Evolutionary conservation across 768 basidiomycete species (phyloP), one percentile per base, ranked within the genome.

Genomic region (Lentinula raphanica): DNA sequence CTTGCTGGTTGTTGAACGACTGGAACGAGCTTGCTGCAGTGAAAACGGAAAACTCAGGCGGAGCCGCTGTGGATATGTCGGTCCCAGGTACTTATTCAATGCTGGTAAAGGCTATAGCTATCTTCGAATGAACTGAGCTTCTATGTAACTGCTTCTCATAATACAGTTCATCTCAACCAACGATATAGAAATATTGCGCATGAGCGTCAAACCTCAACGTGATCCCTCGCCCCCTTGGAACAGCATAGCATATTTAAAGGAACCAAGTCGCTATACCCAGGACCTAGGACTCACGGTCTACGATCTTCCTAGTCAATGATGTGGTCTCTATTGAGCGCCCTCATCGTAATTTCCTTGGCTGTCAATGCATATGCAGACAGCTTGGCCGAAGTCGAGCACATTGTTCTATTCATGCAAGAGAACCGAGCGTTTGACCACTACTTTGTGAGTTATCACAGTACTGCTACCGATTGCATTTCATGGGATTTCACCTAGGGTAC

Each of bases 401-500:
- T 58, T 21, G 49, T 58, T 23, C 28, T 58, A 8, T 58, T 58
- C 39, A 58, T 58, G 58, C 58, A 58, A 32, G 58, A 58, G 36
- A 58, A 58, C 40, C 40, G 58, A 50, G 58, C 58, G 28, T 58
- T 58, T 42, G 58, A 58, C 25, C 58, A 58, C 29, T 58, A 58
- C 44, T 58, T 57, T 23, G 56, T 57, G n/a, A 48, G 56, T 46
- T 13, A n/a, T 4, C 12, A 9, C 23, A 39, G 1, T 19, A 35
- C 8, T 25, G 32, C 23, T 3, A 4, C n/a, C 13, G 13, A 36
- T 15, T 51, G 29, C n/a, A 21, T 3, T 3, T 21, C 19, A 7
- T 32, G 35, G 4, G 19, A 21, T 25, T 31, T 19, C 21, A 7
- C n/a, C 7, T 19, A 58, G 49, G 58, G 58, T 17, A 53, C 58